phyloP scores from a whole-genome alignment of 1,284 basidiomycete species.

The Flammula alnicola region DNA sequence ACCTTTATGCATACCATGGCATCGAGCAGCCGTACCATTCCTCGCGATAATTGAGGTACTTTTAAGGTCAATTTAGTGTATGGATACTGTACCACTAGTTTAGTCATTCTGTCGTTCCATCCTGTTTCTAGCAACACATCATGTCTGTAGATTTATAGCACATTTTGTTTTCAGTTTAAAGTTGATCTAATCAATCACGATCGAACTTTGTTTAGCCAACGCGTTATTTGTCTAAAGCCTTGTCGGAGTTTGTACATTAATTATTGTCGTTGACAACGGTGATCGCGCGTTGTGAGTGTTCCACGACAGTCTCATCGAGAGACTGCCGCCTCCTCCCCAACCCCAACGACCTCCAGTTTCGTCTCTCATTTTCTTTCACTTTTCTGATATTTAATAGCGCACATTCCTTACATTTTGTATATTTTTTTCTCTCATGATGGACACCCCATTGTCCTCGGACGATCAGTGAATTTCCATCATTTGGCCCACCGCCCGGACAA shows the following conservation, averaged over 20 bases:
- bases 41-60: too few relatives aligned
- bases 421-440: slow-evolving; percentile 24
- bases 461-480: slow-evolving; percentile 14
- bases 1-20: too few relatives aligned
- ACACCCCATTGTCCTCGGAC: slow-evolving; percentile 26
- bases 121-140: too few relatives aligned
- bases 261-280: slow-evolving; percentile 6
- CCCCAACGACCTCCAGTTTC: too few relatives aligned
- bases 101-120: too few relatives aligned
- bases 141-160: too few relatives aligned
- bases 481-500: slow-evolving; percentile 8
- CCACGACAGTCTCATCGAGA: too few relatives aligned
- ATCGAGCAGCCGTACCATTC: too few relatives aligned
- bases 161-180: too few relatives aligned
- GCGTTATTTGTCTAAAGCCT: slow-evolving; percentile 21
- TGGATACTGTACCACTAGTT: too few relatives aligned
- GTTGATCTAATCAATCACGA: slow-evolving; percentile 11
- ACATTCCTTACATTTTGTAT: slow-evolving; percentile 28
- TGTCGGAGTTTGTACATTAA: slow-evolving; percentile 20
- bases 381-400: slow-evolving; percentile 10
- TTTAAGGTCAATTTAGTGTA: too few relatives aligned
- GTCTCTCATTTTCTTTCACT: slow-evolving; percentile 7
- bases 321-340: too few relatives aligned
- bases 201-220: slow-evolving; percentile 11
- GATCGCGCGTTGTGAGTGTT: background rate